Evolutionary conservation across 2,329 filamentous ascomycete species (phyloP), one percentile per base, ranked within the genome.

Genomic region (Cladosporium halotolerans): DNA sequence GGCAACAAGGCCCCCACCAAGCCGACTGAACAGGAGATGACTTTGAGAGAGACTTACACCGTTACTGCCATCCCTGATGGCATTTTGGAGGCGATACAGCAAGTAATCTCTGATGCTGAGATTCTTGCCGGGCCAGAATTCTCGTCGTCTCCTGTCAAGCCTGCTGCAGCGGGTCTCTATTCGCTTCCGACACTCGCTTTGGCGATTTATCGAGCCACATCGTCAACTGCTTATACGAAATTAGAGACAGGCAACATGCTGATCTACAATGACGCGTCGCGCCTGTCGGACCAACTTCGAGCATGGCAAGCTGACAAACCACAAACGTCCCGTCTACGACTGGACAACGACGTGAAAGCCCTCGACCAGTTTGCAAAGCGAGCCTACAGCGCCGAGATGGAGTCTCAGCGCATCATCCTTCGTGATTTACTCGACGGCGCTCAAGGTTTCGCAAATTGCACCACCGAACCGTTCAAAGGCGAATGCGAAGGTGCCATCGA

Each of bases 11-110:
- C 45, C 18, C 43, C 62, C 2, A 58, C 64, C 16, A 64, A 65
- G 38, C 34, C 62, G 18, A 33, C 60, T 0, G 58, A 69, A 43
- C 62, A 63, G 16, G 64, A 70, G 48, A 57, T 97, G 55, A 86
- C 88, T 0, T 72, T 97, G 42, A 86, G 79, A 57, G 93, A 99
- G 71, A 87, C 80, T 1, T 99, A 96, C 68, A 88, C 84, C 55
- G 87, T 96, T 48, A 96, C 92, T 0, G 86, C 87, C 2, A 86
- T 96, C 68, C 92, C 93, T 0, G 85, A 89, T 56, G 81, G 84
- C 3, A 83, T 97, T 10, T 76, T 91, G 16, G 76, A 81, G 14
- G 77, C 88, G 28, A 82, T 92, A 49, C 73, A 76, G 80, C 57
- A 73, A 45, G 67, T 74, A 7, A 64, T 78, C 56, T 57, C 66